Percentiles rank a stretch among this genome's conserved stretches.
Evolutionary conservation across 768 basidiomycete genomes (phyloP).

Genomic region (Mycena capillaripes): DNA sequence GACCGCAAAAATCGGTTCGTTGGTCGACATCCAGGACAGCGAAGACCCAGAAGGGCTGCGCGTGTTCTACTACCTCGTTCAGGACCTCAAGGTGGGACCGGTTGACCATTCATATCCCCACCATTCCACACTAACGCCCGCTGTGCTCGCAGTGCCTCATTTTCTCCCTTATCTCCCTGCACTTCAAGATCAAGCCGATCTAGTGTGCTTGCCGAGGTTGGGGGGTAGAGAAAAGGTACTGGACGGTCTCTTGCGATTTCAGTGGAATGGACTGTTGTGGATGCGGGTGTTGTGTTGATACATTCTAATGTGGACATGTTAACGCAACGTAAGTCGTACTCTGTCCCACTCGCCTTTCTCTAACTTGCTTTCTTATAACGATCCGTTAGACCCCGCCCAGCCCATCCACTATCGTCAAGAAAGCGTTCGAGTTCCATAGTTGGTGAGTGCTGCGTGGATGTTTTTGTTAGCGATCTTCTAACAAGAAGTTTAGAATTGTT

Average conservation of each 20-base stretch:
- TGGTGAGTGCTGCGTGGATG: slow-evolving; percentile 40
- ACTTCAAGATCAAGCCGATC: slow-evolving; percentile 99
- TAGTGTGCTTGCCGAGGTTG: slow-evolving; percentile 50
- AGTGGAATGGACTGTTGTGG: slow-evolving; percentile 15
- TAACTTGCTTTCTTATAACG: slow-evolving; percentile 9
- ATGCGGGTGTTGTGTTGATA: slow-evolving; percentile 19
- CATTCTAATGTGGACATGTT: not conserved
- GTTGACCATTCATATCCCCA: not conserved
- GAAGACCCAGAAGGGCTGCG: slow-evolving; percentile 98
- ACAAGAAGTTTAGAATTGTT: not conserved
- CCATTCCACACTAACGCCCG: not conserved
- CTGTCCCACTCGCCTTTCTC: slow-evolving; percentile 14
- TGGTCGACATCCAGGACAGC: slow-evolving; percentile 97
- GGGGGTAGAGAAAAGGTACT: slow-evolving; percentile 31
- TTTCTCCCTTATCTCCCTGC: slow-evolving; percentile 97
- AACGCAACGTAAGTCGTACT: slow-evolving; percentile 15
- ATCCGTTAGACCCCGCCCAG: slow-evolving; percentile 27
- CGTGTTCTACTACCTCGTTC: slow-evolving; percentile 98
- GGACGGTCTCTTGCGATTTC: slow-evolving; percentile 35
- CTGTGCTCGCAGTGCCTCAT: slow-evolving; percentile 83
- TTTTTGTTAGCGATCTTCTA: not conserved
- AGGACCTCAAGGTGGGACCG: slow-evolving; percentile 88
- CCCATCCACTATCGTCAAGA: slow-evolving; percentile 52
- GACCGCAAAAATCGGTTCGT: slow-evolving; percentile 98
- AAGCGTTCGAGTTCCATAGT: slow-evolving; percentile 55